Evolutionary conservation across 495 filamentous ascomycete genomes (phyloP), one percentile per base, ranked within the genome.

Genomic region (Usnea hakonensis): DNA sequence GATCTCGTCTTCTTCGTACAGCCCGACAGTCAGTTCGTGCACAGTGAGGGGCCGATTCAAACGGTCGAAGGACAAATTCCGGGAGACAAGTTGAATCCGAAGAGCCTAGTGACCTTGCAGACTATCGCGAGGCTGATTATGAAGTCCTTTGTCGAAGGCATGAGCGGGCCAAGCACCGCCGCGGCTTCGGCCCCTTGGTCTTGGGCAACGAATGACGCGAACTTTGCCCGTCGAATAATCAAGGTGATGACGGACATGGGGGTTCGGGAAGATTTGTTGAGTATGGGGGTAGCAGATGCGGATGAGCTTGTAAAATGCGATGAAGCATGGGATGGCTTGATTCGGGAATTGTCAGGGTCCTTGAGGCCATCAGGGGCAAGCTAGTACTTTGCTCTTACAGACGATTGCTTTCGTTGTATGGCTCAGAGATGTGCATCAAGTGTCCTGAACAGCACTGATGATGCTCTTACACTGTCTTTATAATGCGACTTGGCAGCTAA

Each of bases 81-180:
- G 38, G 38, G 38, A 17, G 14, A 41, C 38, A 2, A 2, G 2
- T 46, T 64, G 35, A 64, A 64, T 32, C 57, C 46, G 40, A 61
- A 40, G 57, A 64, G 57, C n/a, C 58, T 64, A 3, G 41, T 55
- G 8, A 60, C 62, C 5, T 36, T 64, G 40, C 62, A 64, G 48
- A 64, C 60, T 19, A 62, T 56, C n/a, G 62, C 62, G 5, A 37
- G 43, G 28, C 43, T 64, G 7, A 53, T 64, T 43, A 61, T 64
- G 57, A 64, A 64, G 37, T 58, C 62, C 40, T 64, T 64, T 14
- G 44, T 55, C 21, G 57, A 50, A 44, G 43, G 62, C n/a, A 55
- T 64, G 57, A 46, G 58, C 40, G 57, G 36, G 5, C 9, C 7
- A n/a, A 62, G 33, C 21, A 21, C 10, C 2, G 37, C 33, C 10